Conservation (phyloP, 2,329 filamentous ascomycete species). For the Pseudopithomyces chartarum region DNA sequence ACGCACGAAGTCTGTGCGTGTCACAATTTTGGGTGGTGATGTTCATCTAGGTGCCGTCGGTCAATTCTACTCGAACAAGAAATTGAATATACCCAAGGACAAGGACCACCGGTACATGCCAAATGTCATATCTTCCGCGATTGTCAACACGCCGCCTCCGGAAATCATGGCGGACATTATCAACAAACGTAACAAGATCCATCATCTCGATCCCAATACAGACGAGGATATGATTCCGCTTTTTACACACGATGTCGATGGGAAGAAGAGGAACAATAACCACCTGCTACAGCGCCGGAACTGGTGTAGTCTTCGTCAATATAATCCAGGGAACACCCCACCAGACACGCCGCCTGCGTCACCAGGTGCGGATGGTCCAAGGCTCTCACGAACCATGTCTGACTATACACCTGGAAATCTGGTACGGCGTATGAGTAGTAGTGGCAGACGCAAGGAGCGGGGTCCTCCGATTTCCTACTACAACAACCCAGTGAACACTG, state of each 20-base stretch:
- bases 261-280: constrained; percentile 88
- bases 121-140: constrained; percentile 91
- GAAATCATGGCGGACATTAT: constrained; percentile 88
- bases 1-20: constrained; percentile 85
- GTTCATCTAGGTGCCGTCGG: constrained; percentile 92
- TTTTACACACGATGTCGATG: constrained; percentile 87
- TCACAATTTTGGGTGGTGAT: constrained; percentile 92
- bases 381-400: constrained; percentile 36
- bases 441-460: constrained; percentile 30
- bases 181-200: constrained; percentile 85
- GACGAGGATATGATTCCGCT: constrained; percentile 97
- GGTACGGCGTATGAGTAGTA: constrained; percentile 47
- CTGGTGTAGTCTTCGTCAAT: constrained; percentile 91
- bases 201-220: constrained; percentile 71
- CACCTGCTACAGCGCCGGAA: constrained; percentile 86
- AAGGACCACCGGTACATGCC: constrained; percentile 96
- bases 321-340: constrained; percentile 78
- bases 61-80: constrained; percentile 93
- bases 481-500: constrained; percentile 42
- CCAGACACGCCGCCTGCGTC: constrained; percentile 61
- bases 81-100: constrained; percentile 74
- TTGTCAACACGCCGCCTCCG: constrained; percentile 88
- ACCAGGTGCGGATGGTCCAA: constrained; percentile 25
- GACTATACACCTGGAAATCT: constrained; percentile 48
- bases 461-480: constrained; percentile 46